Evolutionary conservation across 768 basidiomycete genomes (phyloP).

Genomic region (Zangia roseola): DNA sequence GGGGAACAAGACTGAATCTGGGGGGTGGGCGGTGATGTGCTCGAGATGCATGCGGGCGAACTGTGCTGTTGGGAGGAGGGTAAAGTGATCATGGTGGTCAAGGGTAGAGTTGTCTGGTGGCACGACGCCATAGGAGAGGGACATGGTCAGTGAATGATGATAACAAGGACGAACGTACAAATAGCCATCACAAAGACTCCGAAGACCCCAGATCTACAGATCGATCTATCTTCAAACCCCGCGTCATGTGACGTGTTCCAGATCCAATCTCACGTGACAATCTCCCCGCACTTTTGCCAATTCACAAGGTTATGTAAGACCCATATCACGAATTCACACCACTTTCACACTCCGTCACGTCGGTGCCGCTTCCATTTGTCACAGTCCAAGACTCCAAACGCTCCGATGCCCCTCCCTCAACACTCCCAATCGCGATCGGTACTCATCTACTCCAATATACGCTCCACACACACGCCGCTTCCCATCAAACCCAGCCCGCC

Average conservation of each 20-base stretch:
- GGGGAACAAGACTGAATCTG: conserved; percentile 82
- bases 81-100: conserved; percentile 12
- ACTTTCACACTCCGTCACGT: conserved; percentile 13
- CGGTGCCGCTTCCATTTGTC: conserved; percentile 27
- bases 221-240: conserved; percentile 16
- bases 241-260: neutral
- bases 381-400: conserved; percentile 60
- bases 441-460: conserved; percentile 91
- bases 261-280: conserved; percentile 9
- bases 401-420: conserved; percentile 56
- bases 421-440: conserved; percentile 71
- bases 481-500: conserved; percentile 88
- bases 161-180: conserved; percentile 11
- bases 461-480: conserved; percentile 93
- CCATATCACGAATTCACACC: neutral
- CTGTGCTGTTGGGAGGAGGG: conserved; percentile 40
- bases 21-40: conserved; percentile 69
- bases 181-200: conserved; percentile 18
- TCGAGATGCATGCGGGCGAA: conserved; percentile 63
- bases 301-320: neutral
- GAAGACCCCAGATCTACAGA: conserved; percentile 18
- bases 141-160: conserved; percentile 21
- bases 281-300: conserved; percentile 24
- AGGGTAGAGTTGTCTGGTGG: conserved; percentile 12
- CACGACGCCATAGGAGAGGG: conserved; percentile 20